phyloP scores from a whole-genome alignment of 140 eudicot species.

The Erigeron philadelphicus region DNA sequence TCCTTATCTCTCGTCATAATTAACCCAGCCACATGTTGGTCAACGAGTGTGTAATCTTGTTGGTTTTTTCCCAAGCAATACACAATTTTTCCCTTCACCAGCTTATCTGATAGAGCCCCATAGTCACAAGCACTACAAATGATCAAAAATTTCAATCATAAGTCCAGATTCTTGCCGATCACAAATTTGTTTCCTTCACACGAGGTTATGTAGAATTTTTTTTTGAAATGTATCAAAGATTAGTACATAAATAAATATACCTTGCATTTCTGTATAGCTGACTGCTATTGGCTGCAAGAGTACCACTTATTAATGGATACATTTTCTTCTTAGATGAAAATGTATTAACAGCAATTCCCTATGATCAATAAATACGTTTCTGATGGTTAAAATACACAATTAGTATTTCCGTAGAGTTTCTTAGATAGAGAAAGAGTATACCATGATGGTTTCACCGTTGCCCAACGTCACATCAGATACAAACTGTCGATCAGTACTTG shows the following conservation, averaged over 20 bases:
- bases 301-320: slow-evolving; percentile 62
- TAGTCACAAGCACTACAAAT: slow-evolving; percentile 52
- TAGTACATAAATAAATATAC: background rate
- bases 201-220: background rate
- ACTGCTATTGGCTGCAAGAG: slow-evolving; percentile 37
- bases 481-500: slow-evolving; percentile 57
- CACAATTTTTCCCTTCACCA: slow-evolving; percentile 73
- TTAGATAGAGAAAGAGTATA: slow-evolving; percentile 26
- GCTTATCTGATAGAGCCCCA: slow-evolving; percentile 33
- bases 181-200: background rate
- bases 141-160: background rate
- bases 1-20: slow-evolving; percentile 36
- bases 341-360: slow-evolving; percentile 77
- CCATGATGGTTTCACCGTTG: slow-evolving; percentile 43
- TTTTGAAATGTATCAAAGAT: background rate
- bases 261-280: slow-evolving; percentile 30
- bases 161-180: background rate
- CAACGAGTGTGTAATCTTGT: slow-evolving; percentile 38
- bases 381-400: slow-evolving; percentile 12
- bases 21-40: slow-evolving; percentile 42
- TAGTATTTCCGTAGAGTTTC: background rate
- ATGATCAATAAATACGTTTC: slow-evolving; percentile 7
- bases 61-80: slow-evolving; percentile 45
- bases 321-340: slow-evolving; percentile 42
- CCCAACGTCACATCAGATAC: slow-evolving; percentile 55